These are phyloP conservation scores for Lactifluus subvellereus DNA, from an alignment of 768 basidiomycete species.

Conservation along the genomic window DNA sequence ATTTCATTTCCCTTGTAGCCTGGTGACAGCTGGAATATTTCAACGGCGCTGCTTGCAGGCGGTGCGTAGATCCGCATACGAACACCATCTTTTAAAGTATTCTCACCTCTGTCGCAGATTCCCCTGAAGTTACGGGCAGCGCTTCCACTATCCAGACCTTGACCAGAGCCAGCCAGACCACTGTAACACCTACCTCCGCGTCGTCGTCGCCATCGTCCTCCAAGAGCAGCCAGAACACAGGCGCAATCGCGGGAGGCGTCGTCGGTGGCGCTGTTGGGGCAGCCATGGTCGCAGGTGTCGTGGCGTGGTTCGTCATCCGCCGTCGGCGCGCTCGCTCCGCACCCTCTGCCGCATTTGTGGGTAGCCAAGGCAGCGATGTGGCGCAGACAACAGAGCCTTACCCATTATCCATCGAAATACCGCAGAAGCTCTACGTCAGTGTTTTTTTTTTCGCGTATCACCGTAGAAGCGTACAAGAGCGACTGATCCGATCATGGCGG, in stretches of 20 bases:
- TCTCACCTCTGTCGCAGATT: neutral
- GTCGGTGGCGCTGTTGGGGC: slow-evolving; percentile 49
- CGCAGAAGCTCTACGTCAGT: slow-evolving; percentile 17
- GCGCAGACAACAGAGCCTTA: neutral
- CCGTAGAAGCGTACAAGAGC: neutral
- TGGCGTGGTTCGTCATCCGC: slow-evolving; percentile 37
- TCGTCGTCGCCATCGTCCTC: neutral
- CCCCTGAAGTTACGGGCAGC: slow-evolving; percentile 9
- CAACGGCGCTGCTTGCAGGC: neutral
- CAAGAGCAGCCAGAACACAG: slow-evolving; percentile 33
- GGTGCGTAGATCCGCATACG: neutral
- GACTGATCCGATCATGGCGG: neutral
- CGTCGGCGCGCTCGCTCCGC: slow-evolving; percentile 28
- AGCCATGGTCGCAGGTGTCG: slow-evolving; percentile 36
- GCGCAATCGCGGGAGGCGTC: slow-evolving; percentile 62
- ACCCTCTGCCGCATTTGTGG: slow-evolving; percentile 23
- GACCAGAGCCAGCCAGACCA: neutral
- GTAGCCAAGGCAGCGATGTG: neutral
- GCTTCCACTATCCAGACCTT: neutral
- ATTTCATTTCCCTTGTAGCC: neutral
- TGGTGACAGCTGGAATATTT: slow-evolving; percentile 4
- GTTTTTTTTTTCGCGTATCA: neutral
- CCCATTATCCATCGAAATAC: slow-evolving; percentile 1
- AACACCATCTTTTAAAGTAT: neutral
- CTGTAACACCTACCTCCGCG: neutral